These are phyloP conservation scores for Hypericum perforatum DNA, from an alignment of 345 rosid genomes.

Conservation along the genomic window DNA sequence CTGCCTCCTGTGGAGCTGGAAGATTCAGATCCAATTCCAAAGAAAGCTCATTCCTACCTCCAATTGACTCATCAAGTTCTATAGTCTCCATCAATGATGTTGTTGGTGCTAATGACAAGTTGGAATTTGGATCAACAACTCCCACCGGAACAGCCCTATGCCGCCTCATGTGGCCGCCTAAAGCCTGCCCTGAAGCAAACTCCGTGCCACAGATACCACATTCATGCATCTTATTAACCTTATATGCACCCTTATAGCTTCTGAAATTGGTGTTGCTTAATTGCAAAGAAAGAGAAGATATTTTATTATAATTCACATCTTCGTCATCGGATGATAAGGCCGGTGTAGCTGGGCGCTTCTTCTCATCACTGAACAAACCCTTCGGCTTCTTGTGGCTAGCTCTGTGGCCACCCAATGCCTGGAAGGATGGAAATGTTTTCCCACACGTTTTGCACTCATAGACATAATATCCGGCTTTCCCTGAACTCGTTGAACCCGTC, in stretches of 20 bases:
- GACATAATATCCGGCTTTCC: constrained; percentile 64
- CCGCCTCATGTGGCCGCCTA: constrained; percentile 98
- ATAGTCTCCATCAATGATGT: constrained; percentile 8
- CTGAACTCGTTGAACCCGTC: constrained; percentile 35
- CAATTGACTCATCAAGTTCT: constrained; percentile 28
- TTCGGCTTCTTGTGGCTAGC: constrained; percentile 95
- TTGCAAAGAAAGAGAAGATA: constrained; percentile 47
- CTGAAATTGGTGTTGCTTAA: constrained; percentile 21
- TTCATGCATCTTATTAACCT: constrained; percentile 57
- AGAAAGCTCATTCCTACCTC: constrained; percentile 44
- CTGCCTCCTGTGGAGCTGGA: constrained; percentile 77
- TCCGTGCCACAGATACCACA: constrained; percentile 88
- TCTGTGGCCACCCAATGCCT: constrained; percentile 95
- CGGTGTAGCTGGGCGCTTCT: background rate
- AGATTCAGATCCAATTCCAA: constrained; percentile 91
- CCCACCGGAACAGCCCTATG: constrained; percentile 42
- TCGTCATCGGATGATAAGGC: constrained; percentile 32
- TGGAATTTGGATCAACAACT: constrained; percentile 9
- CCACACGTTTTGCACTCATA: constrained; percentile 92
- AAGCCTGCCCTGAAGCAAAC: constrained; percentile 89
- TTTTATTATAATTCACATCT: constrained; percentile 29
- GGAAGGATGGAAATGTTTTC: constrained; percentile 80
- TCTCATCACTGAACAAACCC: constrained; percentile 9
- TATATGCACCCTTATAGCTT: constrained; percentile 17
- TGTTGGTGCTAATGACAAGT: constrained; percentile 36